Percentiles rank a stretch among this genome's conserved stretches.
Evolutionary conservation across 2,329 filamentous ascomycete genomes (phyloP).

Genomic region (Cladophialophora exuberans): DNA sequence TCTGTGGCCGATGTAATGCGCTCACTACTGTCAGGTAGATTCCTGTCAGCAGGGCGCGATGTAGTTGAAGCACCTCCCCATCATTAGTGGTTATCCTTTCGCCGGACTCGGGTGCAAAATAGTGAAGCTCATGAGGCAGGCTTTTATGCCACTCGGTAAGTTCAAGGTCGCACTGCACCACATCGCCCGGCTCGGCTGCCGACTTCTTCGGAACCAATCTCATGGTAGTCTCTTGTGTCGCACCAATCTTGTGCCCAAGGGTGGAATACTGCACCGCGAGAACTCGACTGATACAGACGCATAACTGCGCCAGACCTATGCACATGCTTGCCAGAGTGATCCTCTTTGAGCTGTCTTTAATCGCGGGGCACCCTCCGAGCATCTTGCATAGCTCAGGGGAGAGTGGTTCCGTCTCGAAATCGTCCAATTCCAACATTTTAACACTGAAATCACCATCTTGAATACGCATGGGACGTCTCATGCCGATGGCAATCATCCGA

Average conservation of each 20-base stretch:
- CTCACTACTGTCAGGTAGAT: slow-evolving; percentile 90
- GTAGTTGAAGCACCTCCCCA: slow-evolving; percentile 62
- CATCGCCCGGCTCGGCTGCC: slow-evolving; percentile 77
- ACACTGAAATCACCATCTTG: slow-evolving; percentile 94
- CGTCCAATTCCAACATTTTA: slow-evolving; percentile 79
- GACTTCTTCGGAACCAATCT: slow-evolving; percentile 91
- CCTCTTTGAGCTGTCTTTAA: slow-evolving; percentile 74
- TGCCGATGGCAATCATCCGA: slow-evolving; percentile 86
- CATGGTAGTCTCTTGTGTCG: slow-evolving; percentile 76
- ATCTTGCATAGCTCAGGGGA: slow-evolving; percentile 70
- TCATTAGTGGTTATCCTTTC: slow-evolving; percentile 62
- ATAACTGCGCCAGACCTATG: slow-evolving; percentile 87
- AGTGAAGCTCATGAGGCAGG: slow-evolving; percentile 72
- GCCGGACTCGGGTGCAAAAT: slow-evolving; percentile 57
- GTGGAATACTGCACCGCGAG: slow-evolving; percentile 91
- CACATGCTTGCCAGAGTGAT: slow-evolving; percentile 82
- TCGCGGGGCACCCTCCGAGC: slow-evolving; percentile 68
- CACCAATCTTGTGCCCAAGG: slow-evolving; percentile 74
- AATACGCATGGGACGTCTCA: slow-evolving; percentile 89
- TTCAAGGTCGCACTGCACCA: slow-evolving; percentile 77
- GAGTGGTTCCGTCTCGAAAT: slow-evolving; percentile 78
- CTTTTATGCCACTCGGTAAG: slow-evolving; percentile 76
- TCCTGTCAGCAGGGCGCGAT: slow-evolving; percentile 88
- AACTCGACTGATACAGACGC: slow-evolving; percentile 85
- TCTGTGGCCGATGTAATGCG: slow-evolving; percentile 87